Evolutionary conservation across 495 filamentous ascomycete genomes (phyloP), one percentile per base, ranked within the genome.

Genomic region (Elaphomyces granulatus): DNA sequence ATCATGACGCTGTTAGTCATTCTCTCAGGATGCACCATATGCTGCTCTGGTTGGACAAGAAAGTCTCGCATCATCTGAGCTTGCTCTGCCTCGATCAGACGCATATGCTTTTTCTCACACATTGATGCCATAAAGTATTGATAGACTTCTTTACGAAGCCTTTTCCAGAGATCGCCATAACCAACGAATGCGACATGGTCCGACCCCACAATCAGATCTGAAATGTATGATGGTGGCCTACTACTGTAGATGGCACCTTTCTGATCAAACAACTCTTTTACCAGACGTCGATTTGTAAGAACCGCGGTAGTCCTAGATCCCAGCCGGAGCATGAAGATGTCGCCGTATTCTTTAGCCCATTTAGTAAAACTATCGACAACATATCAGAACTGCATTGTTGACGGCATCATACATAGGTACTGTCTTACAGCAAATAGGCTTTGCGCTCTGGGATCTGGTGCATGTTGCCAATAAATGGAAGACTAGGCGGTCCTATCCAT

Each of bases 131-230:
- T 66, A 38, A 63, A 59, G 31, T 60, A 47, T 32, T 67, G 63
- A 30, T 66, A 54, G 2, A 70, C 36, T 1, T 66, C 23, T 41
- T 62, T 66, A 10, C 68, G 52, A 26, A 50, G 52, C 3, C 28
- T 44, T 9, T 63, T 53, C 70, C 67, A 73, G 21, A 42, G 32
- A 8, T 49, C 34, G 1, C 59, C 63, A 34, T 66, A 63, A 2
- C 65, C 44, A 64, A 72, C 66, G 2, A 69, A 32, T 0, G 71
- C 54, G 3, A 70, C 39, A 41, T 72, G 70, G 38, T 70, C 61
- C 0, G 45, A 31, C 2, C 60, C 58, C 26, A 72, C 58, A 35
- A 72, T 54, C 3, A 61, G 45, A 32, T 61, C 47, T 4, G 50
- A 48, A 12, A 77, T 59, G 34, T 63, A 60, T n/a, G 58, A 65